Evolutionary conservation across 345 rosid species (phyloP).

Genomic region (Syzygium oleosum): DNA sequence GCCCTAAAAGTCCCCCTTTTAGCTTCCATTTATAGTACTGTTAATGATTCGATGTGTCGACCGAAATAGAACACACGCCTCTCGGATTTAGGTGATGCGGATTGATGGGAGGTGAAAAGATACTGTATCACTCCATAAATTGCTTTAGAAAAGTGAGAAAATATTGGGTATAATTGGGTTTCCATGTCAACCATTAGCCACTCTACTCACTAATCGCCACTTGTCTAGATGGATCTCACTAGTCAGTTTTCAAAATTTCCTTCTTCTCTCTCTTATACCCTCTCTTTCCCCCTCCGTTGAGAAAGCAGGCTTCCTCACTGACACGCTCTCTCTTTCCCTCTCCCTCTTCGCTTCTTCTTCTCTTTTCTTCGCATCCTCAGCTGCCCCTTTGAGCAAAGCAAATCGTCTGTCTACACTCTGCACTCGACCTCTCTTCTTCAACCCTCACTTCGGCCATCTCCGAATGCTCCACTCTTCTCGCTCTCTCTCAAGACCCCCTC

Average conservation of each 20-base stretch:
- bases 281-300: too few species aligned
- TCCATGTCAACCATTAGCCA: not conserved
- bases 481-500: not conserved
- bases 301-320: slow-evolving; percentile 22
- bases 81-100: too few species aligned
- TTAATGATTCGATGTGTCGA: too few species aligned
- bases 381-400: not conserved
- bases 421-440: not conserved
- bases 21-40: too few species aligned
- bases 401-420: too few species aligned
- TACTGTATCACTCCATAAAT: too few species aligned
- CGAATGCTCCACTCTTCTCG: not conserved
- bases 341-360: not conserved
- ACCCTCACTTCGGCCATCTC: not conserved
- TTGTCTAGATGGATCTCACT: not conserved
- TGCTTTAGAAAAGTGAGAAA: not conserved
- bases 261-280: too few species aligned
- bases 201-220: not conserved
- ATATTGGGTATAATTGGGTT: not conserved
- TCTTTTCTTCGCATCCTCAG: not conserved
- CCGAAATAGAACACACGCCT: too few species aligned
- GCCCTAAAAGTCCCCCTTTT: not conserved
- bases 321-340: too few species aligned
- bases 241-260: not conserved
- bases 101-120: not conserved